A percentile compares a stretch with the other conserved stretches of the same genome.
phyloP scores from a whole-genome alignment of 2,329 filamentous ascomycete species.

The Lomentospora prolificans region DNA sequence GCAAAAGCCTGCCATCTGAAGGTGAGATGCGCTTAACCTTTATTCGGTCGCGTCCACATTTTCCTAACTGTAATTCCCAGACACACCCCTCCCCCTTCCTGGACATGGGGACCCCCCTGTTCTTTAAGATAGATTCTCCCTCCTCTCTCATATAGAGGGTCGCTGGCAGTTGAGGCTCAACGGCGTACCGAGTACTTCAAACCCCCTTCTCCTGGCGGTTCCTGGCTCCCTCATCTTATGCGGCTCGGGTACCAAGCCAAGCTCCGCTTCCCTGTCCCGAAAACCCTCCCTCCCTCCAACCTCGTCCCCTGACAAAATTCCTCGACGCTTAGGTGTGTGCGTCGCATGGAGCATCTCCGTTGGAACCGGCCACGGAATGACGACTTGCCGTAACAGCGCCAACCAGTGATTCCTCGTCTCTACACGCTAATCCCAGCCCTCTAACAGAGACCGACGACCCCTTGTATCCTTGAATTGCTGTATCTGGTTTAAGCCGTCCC shows the following conservation, averaged over 20 bases:
- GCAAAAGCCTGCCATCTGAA: slow-evolving; percentile 6
- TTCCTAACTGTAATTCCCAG: background rate
- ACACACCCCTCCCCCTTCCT: background rate
- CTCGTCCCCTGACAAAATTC: background rate
- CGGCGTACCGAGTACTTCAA: slow-evolving; percentile 2
- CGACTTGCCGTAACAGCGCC: slow-evolving; percentile 9
- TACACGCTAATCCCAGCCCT: background rate
- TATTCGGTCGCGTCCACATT: background rate
- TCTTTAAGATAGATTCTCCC: background rate
- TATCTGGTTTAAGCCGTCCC: background rate
- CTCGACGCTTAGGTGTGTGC: slow-evolving; percentile 7
- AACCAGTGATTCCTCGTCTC: background rate
- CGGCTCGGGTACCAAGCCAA: slow-evolving; percentile 3
- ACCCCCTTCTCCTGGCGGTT: background rate
- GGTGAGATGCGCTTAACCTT: slow-evolving; percentile 1
- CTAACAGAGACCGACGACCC: background rate
- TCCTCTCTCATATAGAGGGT: background rate
- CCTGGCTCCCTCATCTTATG: background rate
- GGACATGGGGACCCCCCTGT: background rate
- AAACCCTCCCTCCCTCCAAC: background rate
- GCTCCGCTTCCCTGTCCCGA: background rate
- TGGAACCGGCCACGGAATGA: slow-evolving; percentile 14
- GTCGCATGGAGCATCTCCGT: slow-evolving; percentile 12
- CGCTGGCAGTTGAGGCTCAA: background rate
- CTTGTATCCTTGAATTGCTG: background rate